phyloP scores from a whole-genome alignment of 306 rosid species.

The Lotus japonicus region DNA sequence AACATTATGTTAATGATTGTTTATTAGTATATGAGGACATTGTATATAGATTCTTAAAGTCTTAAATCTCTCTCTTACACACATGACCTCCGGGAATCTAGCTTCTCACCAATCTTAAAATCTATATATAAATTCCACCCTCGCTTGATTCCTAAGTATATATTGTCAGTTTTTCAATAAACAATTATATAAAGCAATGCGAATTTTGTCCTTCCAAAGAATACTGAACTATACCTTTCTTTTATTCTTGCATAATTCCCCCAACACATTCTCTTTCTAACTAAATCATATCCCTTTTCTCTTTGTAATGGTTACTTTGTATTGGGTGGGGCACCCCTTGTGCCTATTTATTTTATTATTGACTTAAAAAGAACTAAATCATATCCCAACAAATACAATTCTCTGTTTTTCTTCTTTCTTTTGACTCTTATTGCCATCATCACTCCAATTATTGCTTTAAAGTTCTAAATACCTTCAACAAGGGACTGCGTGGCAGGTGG shows the following conservation, averaged over 20 bases:
- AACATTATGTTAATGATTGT: slow-evolving; percentile 20
- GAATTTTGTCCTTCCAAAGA: slow-evolving; percentile 18
- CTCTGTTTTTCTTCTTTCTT: slow-evolving; percentile 23
- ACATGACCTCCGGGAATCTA: slow-evolving; percentile 36
- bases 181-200: not conserved
- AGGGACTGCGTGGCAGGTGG: slow-evolving; percentile 36
- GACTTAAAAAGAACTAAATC: too few species aligned
- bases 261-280: slow-evolving; percentile 5
- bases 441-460: slow-evolving; percentile 40
- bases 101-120: slow-evolving; percentile 31
- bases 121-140: not conserved
- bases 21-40: not conserved
- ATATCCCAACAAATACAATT: slow-evolving; percentile 1
- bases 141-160: not conserved
- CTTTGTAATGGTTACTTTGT: too few species aligned
- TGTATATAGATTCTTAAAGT: not conserved
- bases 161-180: not conserved
- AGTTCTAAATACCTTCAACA: slow-evolving; percentile 19
- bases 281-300: slow-evolving; percentile 14
- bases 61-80: not conserved
- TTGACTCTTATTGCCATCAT: slow-evolving; percentile 34
- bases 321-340: too few species aligned
- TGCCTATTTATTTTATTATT: too few species aligned
- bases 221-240: slow-evolving; percentile 12
- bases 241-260: slow-evolving; percentile 13